Conservation (phyloP, 176 grass and related monocot species). For the Juncus inflexus region DNA sequence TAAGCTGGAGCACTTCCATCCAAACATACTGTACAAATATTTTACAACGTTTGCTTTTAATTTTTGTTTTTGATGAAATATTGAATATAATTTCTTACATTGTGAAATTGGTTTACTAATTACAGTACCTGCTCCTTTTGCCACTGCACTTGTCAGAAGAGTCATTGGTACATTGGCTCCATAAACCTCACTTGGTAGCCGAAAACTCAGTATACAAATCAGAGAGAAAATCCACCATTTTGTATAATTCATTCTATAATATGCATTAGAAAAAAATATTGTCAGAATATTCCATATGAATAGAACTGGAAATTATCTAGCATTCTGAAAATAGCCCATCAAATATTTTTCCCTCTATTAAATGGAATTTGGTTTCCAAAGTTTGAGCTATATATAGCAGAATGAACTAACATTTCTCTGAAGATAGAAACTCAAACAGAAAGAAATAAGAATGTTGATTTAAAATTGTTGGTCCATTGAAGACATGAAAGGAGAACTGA, state of each 20-base stretch:
- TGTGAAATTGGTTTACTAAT: neutral
- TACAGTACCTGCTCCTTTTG: conserved; percentile 59
- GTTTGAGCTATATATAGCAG: neutral
- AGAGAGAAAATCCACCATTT: conserved; percentile 31
- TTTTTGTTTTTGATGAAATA: no score
- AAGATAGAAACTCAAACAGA: neutral
- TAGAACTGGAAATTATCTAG: neutral
- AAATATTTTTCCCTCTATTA: neutral
- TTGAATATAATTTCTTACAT: no score
- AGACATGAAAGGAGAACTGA: no score
- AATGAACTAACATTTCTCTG: conserved; percentile 7
- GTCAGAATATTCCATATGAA: neutral
- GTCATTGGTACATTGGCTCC: conserved; percentile 54
- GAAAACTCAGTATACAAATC: conserved; percentile 30
- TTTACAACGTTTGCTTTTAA: no score
- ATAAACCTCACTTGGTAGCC: conserved; percentile 8
- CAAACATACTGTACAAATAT: conserved; percentile 50
- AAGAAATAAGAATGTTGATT: neutral
- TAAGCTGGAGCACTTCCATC: conserved; percentile 91
- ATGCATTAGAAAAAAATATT: neutral
- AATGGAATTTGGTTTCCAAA: no score
- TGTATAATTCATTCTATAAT: conserved; percentile 25
- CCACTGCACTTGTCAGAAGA: conserved; percentile 41
- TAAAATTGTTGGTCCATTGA: neutral
- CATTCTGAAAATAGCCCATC: neutral